Base-by-base conservation (phyloP, 78 protist genomes). In the Dictyostelium capitatum region DNA sequence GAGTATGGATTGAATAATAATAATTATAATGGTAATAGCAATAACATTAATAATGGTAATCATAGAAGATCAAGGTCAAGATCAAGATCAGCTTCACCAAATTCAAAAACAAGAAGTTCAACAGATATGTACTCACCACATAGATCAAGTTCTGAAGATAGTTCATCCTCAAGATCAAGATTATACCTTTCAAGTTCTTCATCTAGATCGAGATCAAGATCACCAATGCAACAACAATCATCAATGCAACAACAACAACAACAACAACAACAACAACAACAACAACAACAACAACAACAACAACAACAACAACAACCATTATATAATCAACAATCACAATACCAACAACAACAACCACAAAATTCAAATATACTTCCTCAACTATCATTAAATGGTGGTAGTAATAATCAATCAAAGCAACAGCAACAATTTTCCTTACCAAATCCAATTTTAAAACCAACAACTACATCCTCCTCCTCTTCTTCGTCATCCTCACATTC, bases 41-140 rank as follows among this genome's bases (percentile, higher is more conserved):
- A 57, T 6, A 57, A 20, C 20, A 57, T 6, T 57, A n/a, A n/a
- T 57, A 57, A 57, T 57, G 23, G 12, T 59, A 59, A n/a, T 59
- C 12, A 59, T 25, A 67, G 75, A 67, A 67, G 75, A 43, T 67
- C 75, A 67, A 67, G 75, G 32, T 67, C 75, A 67, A 67, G 75
- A 67, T 67, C 75, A 67, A 67, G 75, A 67, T 67, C 75, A 67
- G 47, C 75, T 5, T 67, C 75, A 32, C 70, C 75, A 67, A 51
- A 12, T 14, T 51, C 56, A 51, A 8, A 8, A 8, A 32, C 75
- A 32, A 67, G 47, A 67, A 43, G 75, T 15, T 67, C 75, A 32
- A 43, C 75, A 25, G 48, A 30, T 32, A 32, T 67, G 75, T 67
- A 67, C 11, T 67, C 75, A 30, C 75, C 75, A 67, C 28, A 32